Evolutionary conservation across 2,329 filamentous ascomycete species (phyloP), one percentile per base, ranked within the genome.

Genomic region (Sarocladium brachiariae): DNA sequence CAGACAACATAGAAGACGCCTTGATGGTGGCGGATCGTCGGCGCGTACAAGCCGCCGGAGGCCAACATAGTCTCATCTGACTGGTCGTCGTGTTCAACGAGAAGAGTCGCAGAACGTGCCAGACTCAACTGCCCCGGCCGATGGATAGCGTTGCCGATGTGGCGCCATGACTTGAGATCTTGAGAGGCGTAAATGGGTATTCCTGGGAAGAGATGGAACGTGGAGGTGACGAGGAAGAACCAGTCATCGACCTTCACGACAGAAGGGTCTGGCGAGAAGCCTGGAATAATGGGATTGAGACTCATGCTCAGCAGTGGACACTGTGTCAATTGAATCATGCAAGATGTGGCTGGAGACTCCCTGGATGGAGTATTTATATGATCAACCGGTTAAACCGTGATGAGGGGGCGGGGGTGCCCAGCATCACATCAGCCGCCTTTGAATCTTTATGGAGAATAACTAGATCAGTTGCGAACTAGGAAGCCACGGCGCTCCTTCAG

Each of bases 161-260:
- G 37, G 14, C 18, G 16, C 16, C 38, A 24, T 58, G 58, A 63
- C 62, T 65, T 49, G 56, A 69, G 58, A 49, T 69, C 62, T 23
- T 60, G 60, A 8, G 65, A 68, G 19, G 61, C 59, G 50, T 63
- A 63, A 27, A 64, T 61, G 43, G 76, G 73, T 1, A 71, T 64
- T 23, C 80, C 78, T 0, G 80, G 70, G 56, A 81, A 82, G 13
- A 80, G 72, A 58, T 81, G 81, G 56, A 81, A 80, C 9, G 77
- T 75, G 2, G 80, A 77, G 57, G 77, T 78, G 53, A 80, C 74
- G 37, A 63, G 56, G 51, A 60, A 65, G 55, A 59, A 65, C 1
- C 56, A 60, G 7, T 57, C 61, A 27, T 62, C 54, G 8, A 65
- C 58, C 4, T 55, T 54, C 2, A 61, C 53, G 13, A 60, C 51